phyloP scores from a whole-genome alignment of 2,329 filamentous ascomycete species.

The Ophidiomyces ophidiicola region DNA sequence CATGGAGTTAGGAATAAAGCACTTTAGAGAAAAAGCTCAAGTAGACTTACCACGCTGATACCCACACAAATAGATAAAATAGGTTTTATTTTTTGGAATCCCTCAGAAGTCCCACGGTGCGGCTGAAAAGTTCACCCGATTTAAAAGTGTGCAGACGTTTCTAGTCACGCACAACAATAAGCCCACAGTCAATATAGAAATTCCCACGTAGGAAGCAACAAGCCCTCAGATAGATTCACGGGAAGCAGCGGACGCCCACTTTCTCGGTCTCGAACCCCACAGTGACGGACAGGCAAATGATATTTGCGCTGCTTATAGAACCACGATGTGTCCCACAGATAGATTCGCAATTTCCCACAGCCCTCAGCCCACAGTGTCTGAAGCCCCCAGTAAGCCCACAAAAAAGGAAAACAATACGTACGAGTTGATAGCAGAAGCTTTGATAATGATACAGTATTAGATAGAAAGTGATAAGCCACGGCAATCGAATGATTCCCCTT shows the following conservation, averaged over 20 bases:
- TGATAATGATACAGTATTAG: background rate
- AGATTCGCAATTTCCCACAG: conserved; percentile 30
- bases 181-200: conserved; percentile 16
- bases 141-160: conserved; percentile 4
- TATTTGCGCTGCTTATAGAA: conserved; percentile 31
- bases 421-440: conserved; percentile 8
- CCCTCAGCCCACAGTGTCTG: conserved; percentile 33
- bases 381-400: conserved; percentile 20
- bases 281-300: conserved; percentile 31
- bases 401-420: conserved; percentile 11
- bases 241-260: conserved; percentile 19
- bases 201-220: conserved; percentile 8
- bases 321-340: conserved; percentile 34
- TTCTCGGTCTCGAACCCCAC: conserved; percentile 35
- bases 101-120: conserved; percentile 8
- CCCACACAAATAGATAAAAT: background rate
- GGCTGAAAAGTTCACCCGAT: conserved; percentile 7
- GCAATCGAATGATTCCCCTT: no score
- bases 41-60: background rate
- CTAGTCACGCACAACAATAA: conserved; percentile 14
- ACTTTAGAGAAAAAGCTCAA: background rate
- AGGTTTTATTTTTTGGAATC: background rate
- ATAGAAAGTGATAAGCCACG: background rate
- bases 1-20: conserved; percentile 1
- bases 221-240: conserved; percentile 12